phyloP scores from a whole-genome alignment of 192 early-diverging fungal genomes.

The Coemansia umbellata region DNA sequence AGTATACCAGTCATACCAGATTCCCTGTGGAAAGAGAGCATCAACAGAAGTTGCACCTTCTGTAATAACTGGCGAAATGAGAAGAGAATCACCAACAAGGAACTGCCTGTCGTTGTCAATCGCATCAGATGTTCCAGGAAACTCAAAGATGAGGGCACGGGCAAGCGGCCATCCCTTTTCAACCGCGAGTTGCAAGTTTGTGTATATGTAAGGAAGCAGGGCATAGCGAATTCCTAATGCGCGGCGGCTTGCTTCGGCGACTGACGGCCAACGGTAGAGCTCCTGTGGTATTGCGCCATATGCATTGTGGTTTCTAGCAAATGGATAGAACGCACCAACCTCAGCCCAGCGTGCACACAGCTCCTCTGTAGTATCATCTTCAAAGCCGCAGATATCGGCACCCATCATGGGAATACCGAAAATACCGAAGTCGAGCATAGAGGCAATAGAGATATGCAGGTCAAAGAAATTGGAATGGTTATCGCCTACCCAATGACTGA shows the following conservation, averaged over 20 bases:
- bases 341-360: slow-evolving; percentile 64
- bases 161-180: slow-evolving; percentile 54
- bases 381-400: slow-evolving; percentile 71
- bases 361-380: slow-evolving; percentile 55
- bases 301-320: slow-evolving; percentile 62
- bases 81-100: slow-evolving; percentile 55
- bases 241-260: slow-evolving; percentile 54
- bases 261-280: slow-evolving; percentile 55
- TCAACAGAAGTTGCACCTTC: slow-evolving; percentile 51
- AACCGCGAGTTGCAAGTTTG: slow-evolving; percentile 49
- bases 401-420: slow-evolving; percentile 71
- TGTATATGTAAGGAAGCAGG: slow-evolving; percentile 63
- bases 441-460: slow-evolving; percentile 58
- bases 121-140: slow-evolving; percentile 21
- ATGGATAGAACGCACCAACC: slow-evolving; percentile 62
- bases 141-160: slow-evolving; percentile 57
- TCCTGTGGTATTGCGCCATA: slow-evolving; percentile 54
- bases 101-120: slow-evolving; percentile 57
- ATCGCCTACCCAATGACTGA: slow-evolving; percentile 54
- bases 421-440: slow-evolving; percentile 61
- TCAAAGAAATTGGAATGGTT: slow-evolving; percentile 59
- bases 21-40: slow-evolving; percentile 59
- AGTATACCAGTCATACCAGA: slow-evolving; percentile 62
- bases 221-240: slow-evolving; percentile 57
- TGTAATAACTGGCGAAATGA: slow-evolving; percentile 59